Base-by-base conservation (phyloP, 306 rosid genomes). In the Fragaria iinumae region DNA sequence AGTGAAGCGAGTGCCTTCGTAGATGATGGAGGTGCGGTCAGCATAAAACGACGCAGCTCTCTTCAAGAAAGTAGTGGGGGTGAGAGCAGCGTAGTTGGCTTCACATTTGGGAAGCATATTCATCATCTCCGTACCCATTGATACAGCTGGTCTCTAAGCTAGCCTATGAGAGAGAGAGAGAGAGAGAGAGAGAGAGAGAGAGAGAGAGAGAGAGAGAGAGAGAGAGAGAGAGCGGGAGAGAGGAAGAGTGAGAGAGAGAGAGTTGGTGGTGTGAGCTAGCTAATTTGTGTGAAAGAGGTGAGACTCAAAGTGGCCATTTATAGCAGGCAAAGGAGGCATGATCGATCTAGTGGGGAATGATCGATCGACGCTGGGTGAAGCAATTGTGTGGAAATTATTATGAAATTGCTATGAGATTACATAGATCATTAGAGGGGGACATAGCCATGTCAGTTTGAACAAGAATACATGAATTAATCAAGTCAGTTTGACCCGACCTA, bases 21-120 rank as follows among this genome's bases (percentile, higher is more conserved):
- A 84, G 77, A 94, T 80, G 2, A 94, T 5, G 0, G 98, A 94
- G 56, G 88, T 50, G 1, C 90, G 87, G 75, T 88, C 72, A 5
- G 97, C 77, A 56, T 92, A 94, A 48, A 68, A 84, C 0, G 87
- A 34, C 36, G 95, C 84, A 5, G 98, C 98, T 84, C 98, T 82
- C 11, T 21, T 41, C 16, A 94, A 66, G 81, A 94, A 94, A 11
- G 83, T 90, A 18, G 91, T 20, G n/a, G 98, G 98, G 55, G 89
- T 81, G 41, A 94, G 93, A 32, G 91, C 9, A 9, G 87, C 79
- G 43, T 80, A 88, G 60, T 94, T 94, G 18, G 98, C 93, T 29
- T 66, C 57, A 8, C 90, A 89, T 77, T 90, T 94, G 2, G 67
- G 84, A 60, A 94, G 90, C 38, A n/a, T 76, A 1, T 92, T 90